Base-by-base conservation (phyloP, 345 rosid species). In the Carallia pectinifolia region DNA sequence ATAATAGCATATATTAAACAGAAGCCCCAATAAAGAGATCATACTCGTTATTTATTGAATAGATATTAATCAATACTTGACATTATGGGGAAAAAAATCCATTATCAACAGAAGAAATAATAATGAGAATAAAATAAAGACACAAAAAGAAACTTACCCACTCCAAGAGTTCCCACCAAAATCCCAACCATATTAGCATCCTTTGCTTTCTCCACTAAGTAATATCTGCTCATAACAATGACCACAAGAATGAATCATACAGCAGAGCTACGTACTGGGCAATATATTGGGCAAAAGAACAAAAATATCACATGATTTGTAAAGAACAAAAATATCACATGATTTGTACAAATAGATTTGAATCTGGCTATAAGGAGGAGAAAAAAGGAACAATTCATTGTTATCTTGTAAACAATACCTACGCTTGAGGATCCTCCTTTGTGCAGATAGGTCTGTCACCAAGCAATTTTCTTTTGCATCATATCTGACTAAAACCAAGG, bases 101-200 rank as follows among this genome's bases (percentile, higher is more conserved):
- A 47, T 17, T 19, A 58, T 1, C 17, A 29, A 13, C 4, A 54
- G 40, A 53, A 66, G 2, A 31, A 5, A 36, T 19, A 36, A 53
- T 16, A 8, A 30, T 17, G 8, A 30, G 40, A 23, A 18, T 13
- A 31, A 19, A 29, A 13, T 31, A 44, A 27, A 39, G 62, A 55
- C n/a, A 54, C 7, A 65, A 29, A 65, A 53, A 6, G 37, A 33
- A 72, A 64, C 88, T 72, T 87, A 91, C 98, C 97, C 53, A 89
- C 98, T 72, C 98, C 97, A 63, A 94, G 98, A 47, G 98, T 91
- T 64, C 98, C 98, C 58, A 91, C 97, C 83, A 94, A 81, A 72
- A 94, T 86, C 70, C 98, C 98, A 64, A 94, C 77, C 63, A 94
- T 86, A 77, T 88, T 88, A 39, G 97, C 95, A 87, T 94, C 98